phyloP scores from a whole-genome alignment of 164 flowering plant genomes.

The Pachysandra terminalis region DNA sequence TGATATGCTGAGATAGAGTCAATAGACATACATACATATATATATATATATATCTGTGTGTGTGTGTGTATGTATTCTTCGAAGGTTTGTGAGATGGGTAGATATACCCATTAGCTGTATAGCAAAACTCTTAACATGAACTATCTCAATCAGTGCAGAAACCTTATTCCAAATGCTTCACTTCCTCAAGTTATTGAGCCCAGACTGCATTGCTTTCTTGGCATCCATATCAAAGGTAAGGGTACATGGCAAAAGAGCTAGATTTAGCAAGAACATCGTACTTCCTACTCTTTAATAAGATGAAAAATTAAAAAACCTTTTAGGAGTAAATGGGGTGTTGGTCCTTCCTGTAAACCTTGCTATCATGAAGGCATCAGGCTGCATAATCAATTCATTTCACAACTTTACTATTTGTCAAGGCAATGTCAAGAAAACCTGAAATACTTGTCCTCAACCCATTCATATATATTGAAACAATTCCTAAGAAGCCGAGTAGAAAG shows the following conservation, averaged over 20 bases:
- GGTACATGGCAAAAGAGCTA: too few species aligned
- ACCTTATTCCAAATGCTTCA: neutral
- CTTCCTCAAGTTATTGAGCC: neutral
- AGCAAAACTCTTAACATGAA: neutral
- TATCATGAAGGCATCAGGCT: neutral
- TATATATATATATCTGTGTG: neutral
- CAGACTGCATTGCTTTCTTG: neutral
- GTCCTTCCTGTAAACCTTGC: neutral
- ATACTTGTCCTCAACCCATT: neutral
- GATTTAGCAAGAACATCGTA: too few species aligned
- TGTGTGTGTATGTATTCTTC: neutral
- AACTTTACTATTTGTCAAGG: neutral
- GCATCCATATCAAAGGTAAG: neutral
- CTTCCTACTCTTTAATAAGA: neutral
- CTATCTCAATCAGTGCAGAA: neutral
- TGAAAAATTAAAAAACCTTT: neutral
- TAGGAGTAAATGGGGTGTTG: neutral
- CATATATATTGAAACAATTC: neutral
- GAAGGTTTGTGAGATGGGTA: neutral
- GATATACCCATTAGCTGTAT: neutral
- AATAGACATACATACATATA: neutral
- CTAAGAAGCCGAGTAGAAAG: too few species aligned
- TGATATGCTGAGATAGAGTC: too few species aligned
- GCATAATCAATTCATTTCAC: neutral
- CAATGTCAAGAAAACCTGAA: neutral